phyloP scores from a whole-genome alignment of 441 rosid genomes.

The Bocquillonia castaneifolia region DNA sequence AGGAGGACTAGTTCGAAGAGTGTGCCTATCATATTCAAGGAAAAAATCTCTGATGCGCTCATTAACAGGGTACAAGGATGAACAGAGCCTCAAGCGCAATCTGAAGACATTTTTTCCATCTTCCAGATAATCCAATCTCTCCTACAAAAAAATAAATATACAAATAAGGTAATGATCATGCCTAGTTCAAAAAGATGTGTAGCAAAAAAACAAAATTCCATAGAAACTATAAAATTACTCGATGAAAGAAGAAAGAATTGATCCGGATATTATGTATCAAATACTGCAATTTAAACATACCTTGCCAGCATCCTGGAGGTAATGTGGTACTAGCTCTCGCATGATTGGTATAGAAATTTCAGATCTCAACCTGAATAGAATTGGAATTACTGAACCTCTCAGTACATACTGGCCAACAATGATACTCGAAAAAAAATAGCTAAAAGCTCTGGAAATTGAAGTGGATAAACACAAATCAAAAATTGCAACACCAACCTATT shows the following conservation, averaged over 20 bases:
- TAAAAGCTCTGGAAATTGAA: neutral
- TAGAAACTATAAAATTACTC: neutral
- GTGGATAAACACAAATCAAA: neutral
- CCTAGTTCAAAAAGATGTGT: neutral
- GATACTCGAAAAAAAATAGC: neutral
- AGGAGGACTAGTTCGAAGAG: conserved; percentile 93
- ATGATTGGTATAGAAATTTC: conserved; percentile 92
- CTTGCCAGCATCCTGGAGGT: conserved; percentile 92
- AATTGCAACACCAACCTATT: neutral
- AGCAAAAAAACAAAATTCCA: neutral
- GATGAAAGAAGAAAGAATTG: conserved; percentile 8
- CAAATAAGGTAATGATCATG: neutral
- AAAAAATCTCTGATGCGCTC: conserved; percentile 98
- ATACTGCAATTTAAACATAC: conserved; percentile 35
- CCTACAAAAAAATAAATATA: conserved; percentile 40
- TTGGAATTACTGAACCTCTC: conserved; percentile 12
- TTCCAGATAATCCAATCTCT: conserved; percentile 95
- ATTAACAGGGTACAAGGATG: conserved; percentile 85
- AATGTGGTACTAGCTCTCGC: conserved; percentile 96
- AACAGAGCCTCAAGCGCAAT: conserved; percentile 90
- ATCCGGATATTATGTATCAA: conserved; percentile 15
- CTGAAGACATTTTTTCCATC: conserved; percentile 88
- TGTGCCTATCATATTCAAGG: conserved; percentile 97
- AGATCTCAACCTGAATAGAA: conserved; percentile 69
- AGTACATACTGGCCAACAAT: conserved; percentile 5